Conservation (phyloP, 2,329 filamentous ascomycete genomes). For the Arachnomyces sp. region DNA sequence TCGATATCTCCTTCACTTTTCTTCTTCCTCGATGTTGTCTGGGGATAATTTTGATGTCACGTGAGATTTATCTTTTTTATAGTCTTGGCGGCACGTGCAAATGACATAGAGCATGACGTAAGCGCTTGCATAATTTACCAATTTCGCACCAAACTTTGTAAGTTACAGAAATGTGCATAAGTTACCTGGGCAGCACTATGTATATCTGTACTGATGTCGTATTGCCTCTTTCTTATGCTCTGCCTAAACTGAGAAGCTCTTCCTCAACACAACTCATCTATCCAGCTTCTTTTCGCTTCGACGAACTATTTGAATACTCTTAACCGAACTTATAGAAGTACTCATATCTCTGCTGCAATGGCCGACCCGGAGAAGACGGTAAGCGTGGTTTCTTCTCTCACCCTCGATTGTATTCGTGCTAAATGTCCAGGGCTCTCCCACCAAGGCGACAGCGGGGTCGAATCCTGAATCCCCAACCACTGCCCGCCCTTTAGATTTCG, state of each 20-base stretch:
- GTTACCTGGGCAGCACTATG: too few species aligned
- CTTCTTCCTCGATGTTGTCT: too few species aligned
- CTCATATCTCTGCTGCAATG: conserved; percentile 2
- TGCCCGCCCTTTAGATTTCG: conserved; percentile 50
- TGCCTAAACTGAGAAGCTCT: conserved; percentile 13
- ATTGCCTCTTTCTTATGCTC: conserved; percentile 9
- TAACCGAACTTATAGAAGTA: background rate
- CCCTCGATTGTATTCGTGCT: background rate
- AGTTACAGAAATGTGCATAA: too few species aligned
- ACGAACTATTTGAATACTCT: background rate
- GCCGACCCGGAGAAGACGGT: conserved; percentile 11
- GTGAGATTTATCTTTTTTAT: too few species aligned
- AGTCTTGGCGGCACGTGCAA: too few species aligned
- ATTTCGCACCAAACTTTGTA: too few species aligned
- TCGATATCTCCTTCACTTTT: too few species aligned
- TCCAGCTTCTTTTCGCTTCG: background rate
- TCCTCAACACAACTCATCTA: background rate
- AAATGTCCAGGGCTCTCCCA: conserved; percentile 23
- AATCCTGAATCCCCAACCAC: conserved; percentile 49
- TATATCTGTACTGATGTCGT: too few species aligned
- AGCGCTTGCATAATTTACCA: too few species aligned
- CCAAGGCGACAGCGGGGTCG: conserved; percentile 25
- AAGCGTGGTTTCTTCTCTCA: background rate
- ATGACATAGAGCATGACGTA: too few species aligned
- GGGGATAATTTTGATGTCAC: too few species aligned